Base-by-base conservation (phyloP, 176 grass and related monocot genomes). In the bread wheat (Triticum aestivum) region DNA sequence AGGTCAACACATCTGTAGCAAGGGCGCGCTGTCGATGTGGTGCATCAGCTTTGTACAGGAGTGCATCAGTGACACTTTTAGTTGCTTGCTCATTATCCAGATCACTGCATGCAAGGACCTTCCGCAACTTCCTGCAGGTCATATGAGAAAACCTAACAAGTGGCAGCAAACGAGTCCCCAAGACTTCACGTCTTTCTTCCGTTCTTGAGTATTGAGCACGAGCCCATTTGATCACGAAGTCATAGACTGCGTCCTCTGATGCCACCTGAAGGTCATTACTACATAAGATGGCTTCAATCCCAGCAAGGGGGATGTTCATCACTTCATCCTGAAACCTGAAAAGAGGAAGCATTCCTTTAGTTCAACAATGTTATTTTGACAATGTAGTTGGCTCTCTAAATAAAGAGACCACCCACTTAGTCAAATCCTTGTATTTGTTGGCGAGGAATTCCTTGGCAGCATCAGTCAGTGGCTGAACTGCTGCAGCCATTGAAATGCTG, bases 381-480 rank as follows among this genome's bases (percentile, higher is more conserved):
- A 81, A 65, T 27, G 70, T 72, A 59, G 32, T 21, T 82, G 11
- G 18, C 21, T 64, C 20, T 33, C 73, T 56, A 27, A 44, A 75
- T 77, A 79, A 17, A 81, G 62, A 91, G 39, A 76, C 39, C 65
- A 92, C 91, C 88, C 81, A 98, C 96, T 95, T 98, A 18, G 89
- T 89, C 71, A 98, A 73, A 73, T 98, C 96, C 79, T 91, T 95
- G 79, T 90, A 98, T 67, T 94, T 95, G 69, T 86, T 94, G 56
- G 93, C 93, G 76, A 98, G 96, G 79, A 95, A 98, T 81, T 95
- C 93, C 88, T 95, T 98, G 18, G 96, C 91, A 65, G 96, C 84
- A 83, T 98, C 96, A 58, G 90, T 98, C 30, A 98, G 80, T 65
- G 96, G 96, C 86, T 95, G 96, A 68, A 98, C 93, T 68, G 96